These are phyloP conservation scores for Trifolium fragiferum DNA, from an alignment of 306 rosid genomes.

Conservation along the genomic window DNA sequence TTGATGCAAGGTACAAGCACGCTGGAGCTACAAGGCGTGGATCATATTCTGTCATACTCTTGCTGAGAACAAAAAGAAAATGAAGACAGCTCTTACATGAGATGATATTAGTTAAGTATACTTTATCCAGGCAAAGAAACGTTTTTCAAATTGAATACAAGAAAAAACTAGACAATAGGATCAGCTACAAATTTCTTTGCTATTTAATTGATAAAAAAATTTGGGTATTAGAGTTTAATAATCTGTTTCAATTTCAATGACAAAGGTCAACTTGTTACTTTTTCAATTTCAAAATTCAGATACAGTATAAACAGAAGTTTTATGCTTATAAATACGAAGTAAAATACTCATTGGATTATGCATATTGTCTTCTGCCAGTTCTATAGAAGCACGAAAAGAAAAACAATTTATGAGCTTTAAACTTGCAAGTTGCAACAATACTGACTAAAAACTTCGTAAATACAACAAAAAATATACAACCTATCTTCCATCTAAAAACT, in stretches of 20 bases:
- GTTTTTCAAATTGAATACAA: constrained; percentile 1
- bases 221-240: not conserved
- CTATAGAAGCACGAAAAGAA: not conserved
- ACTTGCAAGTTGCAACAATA: not conserved
- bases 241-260: constrained; percentile 10
- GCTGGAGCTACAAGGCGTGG: constrained; percentile 95
- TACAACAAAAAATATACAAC: constrained; percentile 3
- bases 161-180: not conserved
- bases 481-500: constrained; percentile 16
- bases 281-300: constrained; percentile 23
- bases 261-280: constrained; percentile 1
- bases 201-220: not conserved
- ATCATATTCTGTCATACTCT: constrained; percentile 88
- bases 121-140: not conserved
- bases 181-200: not conserved
- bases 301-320: not conserved
- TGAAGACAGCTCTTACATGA: no score
- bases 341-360: not conserved
- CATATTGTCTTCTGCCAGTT: not conserved
- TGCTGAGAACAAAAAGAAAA: constrained; percentile 59
- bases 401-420: constrained; percentile 26
- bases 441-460: constrained; percentile 30
- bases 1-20: constrained; percentile 88
- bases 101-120: no score
- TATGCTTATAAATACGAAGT: not conserved